phyloP scores from a whole-genome alignment of 306 rosid species.

The Cercis canadensis region DNA sequence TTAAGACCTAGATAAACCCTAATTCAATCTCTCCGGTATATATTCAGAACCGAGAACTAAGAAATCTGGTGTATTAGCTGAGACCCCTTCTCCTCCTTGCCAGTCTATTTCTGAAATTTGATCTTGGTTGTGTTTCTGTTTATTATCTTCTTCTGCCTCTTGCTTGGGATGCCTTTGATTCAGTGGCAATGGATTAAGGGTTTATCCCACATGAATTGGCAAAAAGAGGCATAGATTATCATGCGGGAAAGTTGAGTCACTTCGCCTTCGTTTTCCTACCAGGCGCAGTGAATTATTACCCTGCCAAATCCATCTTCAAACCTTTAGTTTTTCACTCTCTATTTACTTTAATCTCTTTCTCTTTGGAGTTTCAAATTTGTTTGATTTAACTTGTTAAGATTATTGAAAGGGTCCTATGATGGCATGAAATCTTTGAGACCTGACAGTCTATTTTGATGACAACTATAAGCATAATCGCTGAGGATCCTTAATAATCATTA shows the following conservation, averaged over 20 bases:
- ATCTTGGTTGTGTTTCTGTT: too few relatives aligned
- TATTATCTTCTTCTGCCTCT: conserved; percentile 43
- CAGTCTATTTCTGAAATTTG: too few relatives aligned
- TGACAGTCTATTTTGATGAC: conserved; percentile 80
- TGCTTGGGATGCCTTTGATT: conserved; percentile 46
- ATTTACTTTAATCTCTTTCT: background rate
- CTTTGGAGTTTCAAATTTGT: background rate
- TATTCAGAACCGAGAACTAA: conserved; percentile 2
- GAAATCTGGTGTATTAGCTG: too few relatives aligned
- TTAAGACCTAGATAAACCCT: conserved; percentile 38
- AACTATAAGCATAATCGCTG: conserved; percentile 83
- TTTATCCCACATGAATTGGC: background rate
- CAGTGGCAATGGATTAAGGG: conserved; percentile 31
- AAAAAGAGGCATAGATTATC: conserved; percentile 56
- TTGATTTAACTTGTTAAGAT: background rate
- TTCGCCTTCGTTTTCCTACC: conserved; percentile 56
- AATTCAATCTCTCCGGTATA: conserved; percentile 36
- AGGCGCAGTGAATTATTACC: conserved; percentile 73
- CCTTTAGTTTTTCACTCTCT: fast-evolving
- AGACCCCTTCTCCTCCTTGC: too few relatives aligned
- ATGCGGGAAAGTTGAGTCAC: conserved; percentile 89
- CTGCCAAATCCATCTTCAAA: conserved; percentile 55
- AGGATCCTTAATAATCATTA: conserved; percentile 46
- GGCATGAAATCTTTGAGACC: conserved; percentile 99
- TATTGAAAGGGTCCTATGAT: conserved; percentile 70